phyloP scores from a whole-genome alignment of 192 early-diverging fungal genomes.

The Allomyces javanicus region DNA sequence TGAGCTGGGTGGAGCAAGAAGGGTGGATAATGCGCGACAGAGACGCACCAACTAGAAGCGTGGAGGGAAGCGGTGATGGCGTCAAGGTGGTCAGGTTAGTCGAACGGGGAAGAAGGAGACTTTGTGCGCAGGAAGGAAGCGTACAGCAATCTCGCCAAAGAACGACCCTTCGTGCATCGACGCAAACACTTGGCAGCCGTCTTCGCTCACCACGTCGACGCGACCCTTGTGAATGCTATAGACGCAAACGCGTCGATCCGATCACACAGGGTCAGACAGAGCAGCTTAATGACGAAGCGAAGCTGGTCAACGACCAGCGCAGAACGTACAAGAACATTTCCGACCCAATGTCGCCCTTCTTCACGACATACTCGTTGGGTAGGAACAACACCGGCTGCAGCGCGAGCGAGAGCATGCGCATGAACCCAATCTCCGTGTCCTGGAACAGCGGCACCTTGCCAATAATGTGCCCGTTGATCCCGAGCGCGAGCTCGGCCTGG shows the following conservation, averaged over 20 bases:
- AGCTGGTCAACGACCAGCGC: no score
- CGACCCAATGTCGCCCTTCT: not conserved
- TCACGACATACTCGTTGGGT: not conserved
- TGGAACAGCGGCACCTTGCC: not conserved
- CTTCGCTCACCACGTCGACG: not conserved
- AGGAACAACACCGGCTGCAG: not conserved
- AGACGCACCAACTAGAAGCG: no score
- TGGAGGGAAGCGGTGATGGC: no score
- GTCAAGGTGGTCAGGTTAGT: no score
- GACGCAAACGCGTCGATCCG: no score
- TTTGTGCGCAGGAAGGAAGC: no score
- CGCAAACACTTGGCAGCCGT: not conserved
- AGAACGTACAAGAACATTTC: not conserved
- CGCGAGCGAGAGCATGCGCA: not conserved
- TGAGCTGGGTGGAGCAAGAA: no score
- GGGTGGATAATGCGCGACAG: no score
- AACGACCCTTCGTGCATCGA: not conserved
- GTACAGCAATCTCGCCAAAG: not conserved
- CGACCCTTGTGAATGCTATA: not conserved
- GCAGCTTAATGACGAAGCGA: no score
- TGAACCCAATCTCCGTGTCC: not conserved
- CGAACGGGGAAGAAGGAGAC: no score
- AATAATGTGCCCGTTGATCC: not conserved
- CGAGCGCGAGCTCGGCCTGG: constrained; percentile 3
- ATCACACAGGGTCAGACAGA: no score